Evolutionary conservation across 176 grass and related monocot genomes (phyloP).

Genomic region (Otatea glauca): DNA sequence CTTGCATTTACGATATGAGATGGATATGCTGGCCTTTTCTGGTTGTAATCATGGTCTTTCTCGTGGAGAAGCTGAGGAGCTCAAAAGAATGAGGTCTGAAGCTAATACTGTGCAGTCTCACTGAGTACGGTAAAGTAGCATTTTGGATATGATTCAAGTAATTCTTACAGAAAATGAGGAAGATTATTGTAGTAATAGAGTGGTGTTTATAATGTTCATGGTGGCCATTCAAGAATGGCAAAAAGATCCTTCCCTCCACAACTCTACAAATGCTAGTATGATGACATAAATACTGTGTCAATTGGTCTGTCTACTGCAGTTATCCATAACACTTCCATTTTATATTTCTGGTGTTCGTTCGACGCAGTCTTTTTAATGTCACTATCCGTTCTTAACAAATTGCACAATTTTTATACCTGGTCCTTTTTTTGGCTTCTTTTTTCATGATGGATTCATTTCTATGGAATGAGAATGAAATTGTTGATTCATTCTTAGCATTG

Average conservation of each 20-base stretch:
- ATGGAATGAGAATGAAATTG: neutral
- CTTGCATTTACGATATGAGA: constrained; percentile 96
- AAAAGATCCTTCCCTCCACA: neutral
- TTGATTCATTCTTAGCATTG: neutral
- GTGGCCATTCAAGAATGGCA: neutral
- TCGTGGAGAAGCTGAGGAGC: constrained; percentile 77
- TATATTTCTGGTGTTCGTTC: neutral
- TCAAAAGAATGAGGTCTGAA: constrained; percentile 85
- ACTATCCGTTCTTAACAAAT: neutral
- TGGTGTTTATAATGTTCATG: neutral
- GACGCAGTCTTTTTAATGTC: neutral
- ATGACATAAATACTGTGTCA: neutral
- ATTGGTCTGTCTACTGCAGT: neutral
- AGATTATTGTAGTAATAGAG: neutral
- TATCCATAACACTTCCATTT: neutral
- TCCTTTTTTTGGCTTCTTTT: neutral
- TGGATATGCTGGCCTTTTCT: constrained; percentile 98
- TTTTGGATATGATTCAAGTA: constrained; percentile 16
- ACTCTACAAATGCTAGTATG: neutral
- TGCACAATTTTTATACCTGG: neutral
- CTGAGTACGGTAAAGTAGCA: neutral
- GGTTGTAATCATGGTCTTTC: constrained; percentile 92
- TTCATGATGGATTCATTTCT: neutral
- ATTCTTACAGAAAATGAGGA: neutral
- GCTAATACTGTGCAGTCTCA: neutral